A percentile compares a stretch with the other conserved stretches of the same genome.
Evolutionary conservation across 2,329 filamentous ascomycete genomes (phyloP).

Genomic region (Nannizziopsis arthrosporioides): DNA sequence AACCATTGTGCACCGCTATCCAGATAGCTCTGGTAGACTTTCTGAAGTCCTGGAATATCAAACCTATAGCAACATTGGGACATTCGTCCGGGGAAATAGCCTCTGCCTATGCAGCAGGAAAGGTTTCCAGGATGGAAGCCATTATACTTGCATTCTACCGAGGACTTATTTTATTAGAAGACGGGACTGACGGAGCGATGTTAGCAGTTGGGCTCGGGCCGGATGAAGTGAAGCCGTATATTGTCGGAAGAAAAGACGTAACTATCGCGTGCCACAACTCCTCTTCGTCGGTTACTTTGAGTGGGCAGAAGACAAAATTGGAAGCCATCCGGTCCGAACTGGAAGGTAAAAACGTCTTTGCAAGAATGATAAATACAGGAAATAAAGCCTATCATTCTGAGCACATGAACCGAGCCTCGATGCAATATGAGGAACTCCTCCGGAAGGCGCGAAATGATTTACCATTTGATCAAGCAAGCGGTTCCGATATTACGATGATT

Average conservation of each 20-base stretch:
- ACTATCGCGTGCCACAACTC: constrained; percentile 32
- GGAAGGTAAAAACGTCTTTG: constrained; percentile 16
- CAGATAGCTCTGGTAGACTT: constrained; percentile 20
- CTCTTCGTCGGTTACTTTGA: constrained; percentile 28
- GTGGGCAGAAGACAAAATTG: constrained; percentile 23
- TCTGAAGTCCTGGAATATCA: constrained; percentile 13
- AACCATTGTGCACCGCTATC: constrained; percentile 19
- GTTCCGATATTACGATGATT: not conserved
- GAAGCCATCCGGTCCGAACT: constrained; percentile 14
- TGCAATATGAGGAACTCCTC: constrained; percentile 11
- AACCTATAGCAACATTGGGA: constrained; percentile 16
- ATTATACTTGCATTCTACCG: constrained; percentile 16
- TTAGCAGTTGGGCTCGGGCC: constrained; percentile 12
- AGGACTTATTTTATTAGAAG: constrained; percentile 3
- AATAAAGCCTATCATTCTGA: constrained; percentile 21
- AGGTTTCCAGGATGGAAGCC: constrained; percentile 11
- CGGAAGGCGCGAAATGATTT: not conserved
- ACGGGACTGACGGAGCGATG: constrained; percentile 11
- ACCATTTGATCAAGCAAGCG: not conserved
- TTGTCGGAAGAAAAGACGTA: constrained; percentile 3
- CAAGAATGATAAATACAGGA: constrained; percentile 16
- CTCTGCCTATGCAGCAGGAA: constrained; percentile 18
- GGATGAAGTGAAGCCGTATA: constrained; percentile 1
- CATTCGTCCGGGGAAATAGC: constrained; percentile 22
- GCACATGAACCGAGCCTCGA: constrained; percentile 17